Percentiles rank a stretch among this genome's conserved stretches.
Conservation (phyloP, 2,329 filamentous ascomycete genomes). For the Dactylonectria estremocensis region DNA sequence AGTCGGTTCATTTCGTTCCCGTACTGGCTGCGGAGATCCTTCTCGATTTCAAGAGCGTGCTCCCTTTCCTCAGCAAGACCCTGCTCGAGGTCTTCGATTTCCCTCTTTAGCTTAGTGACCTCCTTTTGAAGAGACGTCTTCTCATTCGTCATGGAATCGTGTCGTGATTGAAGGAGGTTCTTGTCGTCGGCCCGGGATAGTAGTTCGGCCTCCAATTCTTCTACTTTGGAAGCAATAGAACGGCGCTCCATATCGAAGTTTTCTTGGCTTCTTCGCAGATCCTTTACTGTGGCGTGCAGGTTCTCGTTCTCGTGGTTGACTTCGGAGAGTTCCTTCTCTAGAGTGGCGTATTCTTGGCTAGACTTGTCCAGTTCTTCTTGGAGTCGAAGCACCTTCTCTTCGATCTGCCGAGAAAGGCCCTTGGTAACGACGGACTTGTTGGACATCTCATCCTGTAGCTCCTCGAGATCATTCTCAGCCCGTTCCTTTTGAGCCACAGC, state of each 20-base stretch:
- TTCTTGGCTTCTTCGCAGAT: conserved; percentile 54
- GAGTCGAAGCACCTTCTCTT: conserved; percentile 77
- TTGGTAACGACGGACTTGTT: conserved; percentile 85
- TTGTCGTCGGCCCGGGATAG: conserved; percentile 75
- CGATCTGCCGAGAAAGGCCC: conserved; percentile 80
- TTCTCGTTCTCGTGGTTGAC: conserved; percentile 64
- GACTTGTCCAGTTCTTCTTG: conserved; percentile 75
- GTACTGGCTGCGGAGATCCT: conserved; percentile 66
- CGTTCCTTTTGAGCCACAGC: conserved; percentile 69
- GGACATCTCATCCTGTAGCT: conserved; percentile 82
- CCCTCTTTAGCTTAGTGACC: conserved; percentile 64
- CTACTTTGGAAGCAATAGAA: conserved; percentile 65
- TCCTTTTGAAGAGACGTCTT: conserved; percentile 78
- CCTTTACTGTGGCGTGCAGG: conserved; percentile 61
- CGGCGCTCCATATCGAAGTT: conserved; percentile 49
- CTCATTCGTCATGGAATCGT: conserved; percentile 77
- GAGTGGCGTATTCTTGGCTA: conserved; percentile 62
- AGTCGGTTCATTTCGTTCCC: conserved; percentile 65
- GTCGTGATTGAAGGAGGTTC: conserved; percentile 76
- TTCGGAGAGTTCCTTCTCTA: conserved; percentile 67
- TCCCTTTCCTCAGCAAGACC: conserved; percentile 69
- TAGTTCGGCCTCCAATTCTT: conserved; percentile 72
- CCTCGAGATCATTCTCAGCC: conserved; percentile 72
- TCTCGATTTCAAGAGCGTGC: conserved; percentile 72
- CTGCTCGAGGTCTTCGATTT: conserved; percentile 64